Conservation (phyloP, 352 stramenopile genomes). For the Globisporangium acanthophoron region DNA sequence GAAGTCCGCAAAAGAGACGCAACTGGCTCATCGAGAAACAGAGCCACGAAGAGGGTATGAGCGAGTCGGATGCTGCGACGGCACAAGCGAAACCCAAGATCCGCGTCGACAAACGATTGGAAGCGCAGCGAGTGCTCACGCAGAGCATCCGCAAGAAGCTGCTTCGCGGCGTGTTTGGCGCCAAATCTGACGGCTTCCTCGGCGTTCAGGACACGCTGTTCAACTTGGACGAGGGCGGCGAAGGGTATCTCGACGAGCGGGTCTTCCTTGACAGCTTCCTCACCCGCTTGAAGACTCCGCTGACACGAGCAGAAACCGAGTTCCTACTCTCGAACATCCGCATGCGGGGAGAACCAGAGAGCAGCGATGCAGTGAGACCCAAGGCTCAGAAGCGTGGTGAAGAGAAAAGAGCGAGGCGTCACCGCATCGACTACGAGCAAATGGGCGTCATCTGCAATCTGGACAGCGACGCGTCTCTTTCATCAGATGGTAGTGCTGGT, state of each 20-base stretch:
- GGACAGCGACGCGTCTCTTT: conserved; percentile 47
- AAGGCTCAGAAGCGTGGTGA: not conserved
- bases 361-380: not conserved
- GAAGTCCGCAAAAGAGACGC: conserved; percentile 2
- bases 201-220: conserved; percentile 38
- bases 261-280: conserved; percentile 40
- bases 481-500: conserved; percentile 13
- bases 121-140: conserved; percentile 38
- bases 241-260: conserved; percentile 31
- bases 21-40: not conserved
- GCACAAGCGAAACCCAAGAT: conserved; percentile 17
- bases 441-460: conserved; percentile 37
- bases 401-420: conserved; percentile 7
- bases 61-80: conserved; percentile 1
- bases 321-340: conserved; percentile 45
- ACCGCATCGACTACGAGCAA: conserved; percentile 53
- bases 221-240: conserved; percentile 24
- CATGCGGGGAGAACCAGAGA: conserved; percentile 4
- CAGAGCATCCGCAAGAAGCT: conserved; percentile 52
- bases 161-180: conserved; percentile 30
- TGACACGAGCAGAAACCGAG: conserved; percentile 38
- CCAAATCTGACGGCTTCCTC: conserved; percentile 27
- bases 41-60: not conserved
- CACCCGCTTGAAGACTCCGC: conserved; percentile 26
- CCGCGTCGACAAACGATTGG: conserved; percentile 40